Evolutionary conservation across 306 rosid species (phyloP).

Genomic region (Echinosophora koreensis): DNA sequence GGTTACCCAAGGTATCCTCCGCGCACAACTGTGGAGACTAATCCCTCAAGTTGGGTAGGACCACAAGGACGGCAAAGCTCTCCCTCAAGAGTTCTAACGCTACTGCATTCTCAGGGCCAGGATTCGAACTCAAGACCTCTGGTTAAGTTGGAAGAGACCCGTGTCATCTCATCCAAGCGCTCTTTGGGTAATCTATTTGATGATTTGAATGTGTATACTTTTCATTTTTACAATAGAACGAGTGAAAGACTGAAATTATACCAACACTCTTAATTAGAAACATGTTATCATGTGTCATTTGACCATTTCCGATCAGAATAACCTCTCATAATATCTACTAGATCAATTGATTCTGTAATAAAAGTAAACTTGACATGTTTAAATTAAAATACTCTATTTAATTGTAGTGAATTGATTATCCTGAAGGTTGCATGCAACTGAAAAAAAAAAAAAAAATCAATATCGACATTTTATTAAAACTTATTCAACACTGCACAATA

Average conservation of each 20-base stretch:
- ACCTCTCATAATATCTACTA: background rate
- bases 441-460: too few species aligned
- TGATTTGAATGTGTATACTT: background rate
- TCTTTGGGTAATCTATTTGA: slow-evolving; percentile 25
- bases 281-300: background rate
- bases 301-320: background rate
- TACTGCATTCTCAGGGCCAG: too few species aligned
- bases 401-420: background rate
- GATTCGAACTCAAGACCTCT: too few species aligned
- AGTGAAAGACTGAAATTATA: slow-evolving; percentile 5
- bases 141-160: too few species aligned
- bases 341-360: background rate
- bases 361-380: background rate
- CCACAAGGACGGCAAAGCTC: too few species aligned
- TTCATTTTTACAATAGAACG: background rate
- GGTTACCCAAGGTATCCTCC: too few species aligned
- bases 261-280: background rate
- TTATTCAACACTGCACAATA: too few species aligned
- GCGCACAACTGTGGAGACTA: too few species aligned
- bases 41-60: too few species aligned
- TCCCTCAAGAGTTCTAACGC: too few species aligned
- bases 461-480: too few species aligned
- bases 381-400: background rate
- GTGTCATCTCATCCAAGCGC: too few species aligned
- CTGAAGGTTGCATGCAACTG: background rate